Percentiles rank a stretch among this genome's conserved stretches.
Evolutionary conservation across 352 stramenopile genomes (phyloP).

Genomic region (Peronospora destructor): DNA sequence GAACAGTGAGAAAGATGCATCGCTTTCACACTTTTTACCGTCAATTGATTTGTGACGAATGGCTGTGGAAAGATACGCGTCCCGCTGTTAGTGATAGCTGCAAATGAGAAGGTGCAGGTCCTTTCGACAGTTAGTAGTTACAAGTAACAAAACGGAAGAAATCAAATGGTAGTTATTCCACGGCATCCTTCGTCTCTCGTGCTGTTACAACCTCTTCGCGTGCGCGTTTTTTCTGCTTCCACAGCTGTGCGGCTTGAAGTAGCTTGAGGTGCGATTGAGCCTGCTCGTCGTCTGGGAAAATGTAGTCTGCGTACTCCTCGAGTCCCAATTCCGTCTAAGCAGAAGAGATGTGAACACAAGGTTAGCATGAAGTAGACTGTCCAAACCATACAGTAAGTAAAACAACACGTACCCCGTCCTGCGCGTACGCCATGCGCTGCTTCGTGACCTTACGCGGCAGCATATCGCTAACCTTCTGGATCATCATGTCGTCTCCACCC

Average conservation of each 20-base stretch:
- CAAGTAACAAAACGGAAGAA: not conserved
- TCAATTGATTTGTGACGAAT: constrained; percentile 5
- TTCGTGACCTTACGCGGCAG: constrained; percentile 95
- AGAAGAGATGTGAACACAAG: not conserved
- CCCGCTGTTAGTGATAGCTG: no score
- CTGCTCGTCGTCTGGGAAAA: constrained; percentile 97
- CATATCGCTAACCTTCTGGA: constrained; percentile 89
- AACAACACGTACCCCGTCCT: constrained; percentile 71
- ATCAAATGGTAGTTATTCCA: not conserved
- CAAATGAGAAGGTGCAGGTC: no score
- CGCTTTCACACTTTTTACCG: not conserved
- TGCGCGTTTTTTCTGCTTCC: constrained; percentile 88
- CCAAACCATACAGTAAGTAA: not conserved
- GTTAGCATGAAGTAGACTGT: constrained; percentile 14
- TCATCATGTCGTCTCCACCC: constrained; percentile 38
- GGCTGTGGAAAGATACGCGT: no score
- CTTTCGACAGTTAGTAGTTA: no score
- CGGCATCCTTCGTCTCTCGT: constrained; percentile 9
- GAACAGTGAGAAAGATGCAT: constrained; percentile 20
- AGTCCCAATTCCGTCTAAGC: constrained; percentile 79
- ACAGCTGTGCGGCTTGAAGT: constrained; percentile 94
- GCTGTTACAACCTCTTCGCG: constrained; percentile 36
- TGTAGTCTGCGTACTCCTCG: constrained; percentile 99
- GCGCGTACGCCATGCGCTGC: constrained; percentile 90
- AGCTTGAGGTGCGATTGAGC: constrained; percentile 94